Evolutionary conservation across 140 eudicot species (phyloP), one percentile per base, ranked within the genome.

Genomic region (Bidens hawaiensis): DNA sequence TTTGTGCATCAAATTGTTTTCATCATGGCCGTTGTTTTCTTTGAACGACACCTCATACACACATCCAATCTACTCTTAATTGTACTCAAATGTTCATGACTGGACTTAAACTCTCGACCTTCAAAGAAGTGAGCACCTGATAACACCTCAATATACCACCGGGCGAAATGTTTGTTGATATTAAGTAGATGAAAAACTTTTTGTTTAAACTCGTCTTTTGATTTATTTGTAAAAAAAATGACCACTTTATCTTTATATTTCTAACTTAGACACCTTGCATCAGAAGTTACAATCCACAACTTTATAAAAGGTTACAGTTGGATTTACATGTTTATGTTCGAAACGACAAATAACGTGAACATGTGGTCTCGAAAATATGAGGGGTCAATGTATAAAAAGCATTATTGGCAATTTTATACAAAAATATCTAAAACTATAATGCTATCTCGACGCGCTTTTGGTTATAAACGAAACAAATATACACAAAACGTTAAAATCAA

Each of bases 261-360:
- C 11, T 38, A 23, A 9, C 9, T 18, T 19, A 19, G 2, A 48
- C 57, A 21, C 13, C 30, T 11, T 50, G 57, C 31, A 3, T 50
- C 30, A 50, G 7, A 49, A 27, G 8, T 6, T 54, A n/a, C 13
- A 54, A 54, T n/a, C 61, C 61, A 26, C 61, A 25, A 27, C 24
- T 54, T 54, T 26, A 26, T 5, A 26, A 26, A 54, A 26, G 40
- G 40, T 26, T 15, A 2, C 6, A 28, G 42, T 55, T 55, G 8
- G 25, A 28, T 16, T 55, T 55, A 28, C 62, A 25, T 55, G 28
- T 55, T 16, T 15, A 55, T 28, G 42, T 15, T 12, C 25, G 25
- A 55, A 27, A 55, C 41, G 62, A 28, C 62, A 55, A 15, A 14
- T 53, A 14, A 27, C 18, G 40, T 54, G 61, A 26, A 54, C 61